Evolutionary conservation across 2,329 filamentous ascomycete species (phyloP).

Genomic region (Fusarium buxicola): DNA sequence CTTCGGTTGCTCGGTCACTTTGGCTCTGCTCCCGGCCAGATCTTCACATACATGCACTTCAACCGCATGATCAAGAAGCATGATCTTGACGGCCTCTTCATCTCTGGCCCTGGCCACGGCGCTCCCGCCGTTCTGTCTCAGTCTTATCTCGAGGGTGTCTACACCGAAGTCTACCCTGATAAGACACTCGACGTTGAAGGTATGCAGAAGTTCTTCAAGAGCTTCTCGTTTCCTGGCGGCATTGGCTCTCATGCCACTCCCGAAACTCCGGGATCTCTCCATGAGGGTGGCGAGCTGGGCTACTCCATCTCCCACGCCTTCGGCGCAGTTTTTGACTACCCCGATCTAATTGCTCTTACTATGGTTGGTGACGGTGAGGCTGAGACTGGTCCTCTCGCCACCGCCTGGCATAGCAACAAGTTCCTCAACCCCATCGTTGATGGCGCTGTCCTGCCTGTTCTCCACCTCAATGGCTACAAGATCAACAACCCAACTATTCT

Average conservation of each 20-base stretch:
- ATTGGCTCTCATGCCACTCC: conserved; percentile 83
- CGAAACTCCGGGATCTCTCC: conserved; percentile 80
- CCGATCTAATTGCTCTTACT: conserved; percentile 78
- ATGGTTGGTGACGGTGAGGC: conserved; percentile 85
- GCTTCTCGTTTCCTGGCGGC: conserved; percentile 84
- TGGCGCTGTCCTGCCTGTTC: conserved; percentile 80
- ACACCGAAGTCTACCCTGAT: conserved; percentile 81
- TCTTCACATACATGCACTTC: conserved; percentile 85
- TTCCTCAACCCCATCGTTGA: conserved; percentile 84
- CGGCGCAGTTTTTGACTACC: conserved; percentile 80
- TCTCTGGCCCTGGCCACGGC: conserved; percentile 82
- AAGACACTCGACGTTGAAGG: conserved; percentile 76
- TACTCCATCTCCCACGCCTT: conserved; percentile 85
- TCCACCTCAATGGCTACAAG: conserved; percentile 87
- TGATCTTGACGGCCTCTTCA: conserved; percentile 76
- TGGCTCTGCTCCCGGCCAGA: conserved; percentile 83
- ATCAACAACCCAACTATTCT: conserved; percentile 84
- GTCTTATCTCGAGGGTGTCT: conserved; percentile 81
- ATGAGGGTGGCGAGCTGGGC: conserved; percentile 85
- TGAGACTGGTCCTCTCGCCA: conserved; percentile 83
- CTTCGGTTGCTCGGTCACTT: conserved; percentile 80
- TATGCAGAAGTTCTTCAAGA: conserved; percentile 82
- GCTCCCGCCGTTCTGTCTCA: conserved; percentile 81
- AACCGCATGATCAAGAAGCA: conserved; percentile 87
- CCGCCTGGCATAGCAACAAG: conserved; percentile 85